phyloP scores from a whole-genome alignment of 768 basidiomycete species.

The Kwoniella europaea region DNA sequence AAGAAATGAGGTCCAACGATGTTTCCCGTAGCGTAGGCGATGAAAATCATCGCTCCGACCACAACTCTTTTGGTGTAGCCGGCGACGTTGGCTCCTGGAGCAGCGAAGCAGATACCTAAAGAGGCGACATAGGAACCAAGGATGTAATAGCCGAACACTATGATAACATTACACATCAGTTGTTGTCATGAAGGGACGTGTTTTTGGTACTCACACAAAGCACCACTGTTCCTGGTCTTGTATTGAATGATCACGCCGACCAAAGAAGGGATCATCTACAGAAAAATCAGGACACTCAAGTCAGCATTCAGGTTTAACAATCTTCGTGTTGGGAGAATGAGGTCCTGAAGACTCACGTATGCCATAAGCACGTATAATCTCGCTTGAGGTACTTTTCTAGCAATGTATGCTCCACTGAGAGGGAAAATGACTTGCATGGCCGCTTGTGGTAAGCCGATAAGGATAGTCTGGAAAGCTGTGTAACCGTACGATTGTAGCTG shows the following conservation, averaged over 20 bases:
- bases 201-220: constrained; percentile 18
- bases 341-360: constrained; percentile 11
- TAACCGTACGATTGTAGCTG: constrained; percentile 44
- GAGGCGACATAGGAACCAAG: constrained; percentile 40
- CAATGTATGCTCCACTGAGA: constrained; percentile 37
- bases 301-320: neutral
- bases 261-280: constrained; percentile 36
- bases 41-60: constrained; percentile 38
- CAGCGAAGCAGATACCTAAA: constrained; percentile 39
- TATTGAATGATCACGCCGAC: constrained; percentile 43
- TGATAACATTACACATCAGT: neutral
- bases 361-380: constrained; percentile 36
- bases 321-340: too few relatives aligned
- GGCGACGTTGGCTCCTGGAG: constrained; percentile 40
- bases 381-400: constrained; percentile 28
- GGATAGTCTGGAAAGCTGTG: constrained; percentile 42
- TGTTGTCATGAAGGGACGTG: neutral
- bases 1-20: constrained; percentile 44
- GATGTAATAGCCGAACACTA: constrained; percentile 43
- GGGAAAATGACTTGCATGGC: constrained; percentile 46
- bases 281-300: neutral
- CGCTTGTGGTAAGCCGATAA: constrained; percentile 43
- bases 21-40: constrained; percentile 42
- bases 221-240: constrained; percentile 29
- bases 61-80: constrained; percentile 45